These are phyloP conservation scores for Boletales sp. DNA, from an alignment of 768 basidiomycete species.

Conservation along the genomic window DNA sequence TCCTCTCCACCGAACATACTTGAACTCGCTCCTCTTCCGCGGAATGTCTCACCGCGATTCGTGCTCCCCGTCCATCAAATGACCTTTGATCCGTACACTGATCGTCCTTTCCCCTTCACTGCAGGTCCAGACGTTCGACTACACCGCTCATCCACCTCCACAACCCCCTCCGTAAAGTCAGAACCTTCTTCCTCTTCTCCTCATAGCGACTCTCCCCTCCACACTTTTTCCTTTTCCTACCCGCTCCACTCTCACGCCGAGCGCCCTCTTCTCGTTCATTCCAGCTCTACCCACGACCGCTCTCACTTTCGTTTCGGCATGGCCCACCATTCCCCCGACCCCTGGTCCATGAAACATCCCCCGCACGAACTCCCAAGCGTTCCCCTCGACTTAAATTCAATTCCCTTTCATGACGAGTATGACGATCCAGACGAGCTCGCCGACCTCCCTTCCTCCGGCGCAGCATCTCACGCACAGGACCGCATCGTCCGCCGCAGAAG, in stretches of 20 bases:
- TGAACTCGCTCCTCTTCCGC: not conserved
- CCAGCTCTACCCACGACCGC: not conserved
- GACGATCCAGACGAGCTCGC: constrained; percentile 56
- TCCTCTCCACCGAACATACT: not conserved
- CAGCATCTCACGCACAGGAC: constrained; percentile 28
- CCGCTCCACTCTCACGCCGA: constrained; percentile 3
- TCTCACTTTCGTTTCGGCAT: constrained; percentile 27
- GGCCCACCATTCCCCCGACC: constrained; percentile 8
- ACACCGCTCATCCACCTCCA: not conserved
- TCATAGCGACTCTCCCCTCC: constrained; percentile 17
- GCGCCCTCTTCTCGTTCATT: no score
- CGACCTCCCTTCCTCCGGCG: constrained; percentile 36
- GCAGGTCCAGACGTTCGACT: constrained; percentile 5
- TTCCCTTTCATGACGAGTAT: constrained; percentile 59
- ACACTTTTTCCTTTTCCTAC: constrained; percentile 22
- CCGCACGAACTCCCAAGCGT: constrained; percentile 13
- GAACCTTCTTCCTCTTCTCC: constrained; percentile 22
- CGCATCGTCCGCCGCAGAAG: constrained; percentile 66
- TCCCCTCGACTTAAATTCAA: constrained; percentile 24
- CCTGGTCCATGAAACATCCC: constrained; percentile 10
- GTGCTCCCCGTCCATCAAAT: constrained; percentile 4
- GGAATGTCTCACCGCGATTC: not conserved
- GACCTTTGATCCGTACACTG: constrained; percentile 24
- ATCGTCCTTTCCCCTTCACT: constrained; percentile 5
- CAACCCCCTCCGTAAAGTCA: constrained; percentile 27